phyloP scores from a whole-genome alignment of 179 eudicot species.

The Silene vulgaris region DNA sequence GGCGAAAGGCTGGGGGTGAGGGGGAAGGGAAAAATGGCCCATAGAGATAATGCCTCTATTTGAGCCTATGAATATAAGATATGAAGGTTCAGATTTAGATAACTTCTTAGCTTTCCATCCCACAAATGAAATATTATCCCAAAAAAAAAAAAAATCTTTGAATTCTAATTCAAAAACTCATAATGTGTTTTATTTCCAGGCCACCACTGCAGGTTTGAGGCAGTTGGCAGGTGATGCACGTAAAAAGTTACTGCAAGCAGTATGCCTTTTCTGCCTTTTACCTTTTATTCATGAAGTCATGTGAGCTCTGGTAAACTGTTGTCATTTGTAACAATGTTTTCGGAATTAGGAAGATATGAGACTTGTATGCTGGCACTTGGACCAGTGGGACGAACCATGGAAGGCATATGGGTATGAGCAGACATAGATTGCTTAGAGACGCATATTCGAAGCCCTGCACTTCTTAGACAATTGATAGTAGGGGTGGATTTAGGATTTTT shows the following conservation, averaged over 20 bases:
- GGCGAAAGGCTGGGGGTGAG: no score
- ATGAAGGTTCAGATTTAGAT: no score
- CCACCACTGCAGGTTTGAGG: conserved; percentile 97
- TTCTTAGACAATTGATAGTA: not conserved
- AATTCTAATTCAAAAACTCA: not conserved
- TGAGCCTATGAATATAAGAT: no score
- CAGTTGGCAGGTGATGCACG: conserved; percentile 77
- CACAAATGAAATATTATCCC: not conserved
- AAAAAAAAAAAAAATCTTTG: not conserved
- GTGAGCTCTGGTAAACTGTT: conserved; percentile 46
- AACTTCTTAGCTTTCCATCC: conserved; percentile 4
- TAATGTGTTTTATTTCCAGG: conserved; percentile 39
- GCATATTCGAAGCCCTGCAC: not conserved
- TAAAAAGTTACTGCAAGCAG: conserved; percentile 90
- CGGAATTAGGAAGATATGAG: conserved; percentile 71
- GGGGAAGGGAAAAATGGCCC: no score
- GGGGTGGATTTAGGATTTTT: not conserved
- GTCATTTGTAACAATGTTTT: conserved; percentile 46
- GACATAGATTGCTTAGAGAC: conserved; percentile 49
- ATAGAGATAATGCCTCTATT: no score
- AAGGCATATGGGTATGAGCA: conserved; percentile 48
- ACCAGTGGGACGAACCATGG: conserved; percentile 57
- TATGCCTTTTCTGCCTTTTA: conserved; percentile 27
- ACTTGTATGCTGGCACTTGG: conserved; percentile 61
- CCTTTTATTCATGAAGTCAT: conserved; percentile 6